Evolutionary conservation across 331 rosid genomes (phyloP).

Genomic region (Acacia concinna): DNA sequence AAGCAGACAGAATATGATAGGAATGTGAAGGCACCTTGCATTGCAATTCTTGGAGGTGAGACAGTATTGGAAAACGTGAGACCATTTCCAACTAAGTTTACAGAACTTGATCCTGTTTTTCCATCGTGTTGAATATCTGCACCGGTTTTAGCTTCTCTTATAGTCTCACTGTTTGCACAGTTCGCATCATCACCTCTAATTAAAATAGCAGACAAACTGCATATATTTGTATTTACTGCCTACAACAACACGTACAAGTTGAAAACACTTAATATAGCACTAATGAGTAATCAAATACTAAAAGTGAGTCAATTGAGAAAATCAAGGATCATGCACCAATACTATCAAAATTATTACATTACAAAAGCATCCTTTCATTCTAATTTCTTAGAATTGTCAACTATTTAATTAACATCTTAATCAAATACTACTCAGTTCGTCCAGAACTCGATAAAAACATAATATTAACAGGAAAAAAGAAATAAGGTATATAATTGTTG

Average conservation of each 20-base stretch:
- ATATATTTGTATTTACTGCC: conserved; percentile 43
- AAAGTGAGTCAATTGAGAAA: conserved; percentile 3
- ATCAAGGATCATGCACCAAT: conserved; percentile 18
- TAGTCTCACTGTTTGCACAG: conserved; percentile 42
- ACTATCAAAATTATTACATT: conserved; percentile 26
- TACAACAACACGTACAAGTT: conserved; percentile 37
- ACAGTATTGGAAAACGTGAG: conserved; percentile 30
- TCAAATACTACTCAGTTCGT: not conserved
- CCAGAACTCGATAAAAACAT: not conserved
- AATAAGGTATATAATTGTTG: not conserved
- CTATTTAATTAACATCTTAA: not conserved
- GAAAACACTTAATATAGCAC: conserved; percentile 12
- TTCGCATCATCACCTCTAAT: conserved; percentile 38
- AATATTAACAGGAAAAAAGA: not conserved
- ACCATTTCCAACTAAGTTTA: conserved; percentile 39
- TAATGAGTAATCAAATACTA: not conserved
- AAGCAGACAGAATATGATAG: conserved; percentile 19
- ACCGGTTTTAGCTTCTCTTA: conserved; percentile 37
- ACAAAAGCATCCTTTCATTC: not conserved
- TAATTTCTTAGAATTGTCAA: not conserved
- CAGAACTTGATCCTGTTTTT: conserved; percentile 41
- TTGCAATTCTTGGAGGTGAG: conserved; percentile 26
- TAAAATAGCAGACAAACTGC: conserved; percentile 43
- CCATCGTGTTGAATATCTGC: conserved; percentile 35
- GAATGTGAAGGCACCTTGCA: conserved; percentile 46